Conservation (phyloP, 352 stramenopile genomes). For the Phytophthora niederhauseri region DNA sequence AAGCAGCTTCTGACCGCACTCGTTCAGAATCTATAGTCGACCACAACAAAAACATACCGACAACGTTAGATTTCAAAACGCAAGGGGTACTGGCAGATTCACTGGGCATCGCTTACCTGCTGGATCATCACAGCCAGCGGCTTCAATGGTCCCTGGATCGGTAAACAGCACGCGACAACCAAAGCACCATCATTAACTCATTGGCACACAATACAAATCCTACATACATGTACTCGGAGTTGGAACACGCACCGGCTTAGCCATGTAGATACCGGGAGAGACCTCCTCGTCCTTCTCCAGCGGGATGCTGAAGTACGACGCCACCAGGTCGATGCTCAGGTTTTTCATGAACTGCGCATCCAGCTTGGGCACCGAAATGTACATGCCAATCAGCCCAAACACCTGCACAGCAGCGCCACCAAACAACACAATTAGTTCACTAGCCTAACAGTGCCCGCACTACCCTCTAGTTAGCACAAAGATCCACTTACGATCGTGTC, state of each 20-base stretch:
- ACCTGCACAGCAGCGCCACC: constrained; percentile 39
- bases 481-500: constrained; percentile 71
- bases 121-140: constrained; percentile 69
- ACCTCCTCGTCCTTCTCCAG: constrained; percentile 76
- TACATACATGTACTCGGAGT: no score
- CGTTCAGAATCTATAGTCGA: constrained; percentile 54
- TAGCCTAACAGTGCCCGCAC: no score
- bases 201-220: constrained; percentile 2
- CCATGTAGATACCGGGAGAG: constrained; percentile 79
- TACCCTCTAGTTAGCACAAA: neutral
- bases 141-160: constrained; percentile 63
- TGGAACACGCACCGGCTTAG: constrained; percentile 56
- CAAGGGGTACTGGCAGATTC: neutral
- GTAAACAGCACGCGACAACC: neutral
- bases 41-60: neutral
- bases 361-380: constrained; percentile 80
- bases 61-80: neutral
- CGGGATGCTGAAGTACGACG: constrained; percentile 76
- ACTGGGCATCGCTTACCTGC: constrained; percentile 19
- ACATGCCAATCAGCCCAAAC: constrained; percentile 87
- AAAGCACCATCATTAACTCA: neutral
- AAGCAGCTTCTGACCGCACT: constrained; percentile 62
- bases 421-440: neutral
- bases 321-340: constrained; percentile 69
- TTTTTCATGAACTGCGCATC: constrained; percentile 59